Evolutionary conservation across 164 flowering plant species (phyloP).

Genomic region (Cinnamomum chago): DNA sequence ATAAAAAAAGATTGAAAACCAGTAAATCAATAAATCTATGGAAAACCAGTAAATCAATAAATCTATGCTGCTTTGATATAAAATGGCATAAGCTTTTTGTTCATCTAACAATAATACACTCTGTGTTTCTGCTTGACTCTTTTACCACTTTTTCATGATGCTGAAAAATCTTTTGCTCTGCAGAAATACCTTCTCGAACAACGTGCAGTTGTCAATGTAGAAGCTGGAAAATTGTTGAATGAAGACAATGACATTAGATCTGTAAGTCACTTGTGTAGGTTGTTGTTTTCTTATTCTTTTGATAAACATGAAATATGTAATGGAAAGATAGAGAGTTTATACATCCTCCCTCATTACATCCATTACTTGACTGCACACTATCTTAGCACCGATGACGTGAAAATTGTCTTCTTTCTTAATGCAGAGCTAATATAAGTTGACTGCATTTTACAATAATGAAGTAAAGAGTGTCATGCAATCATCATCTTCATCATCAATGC

Average conservation of each 20-base stretch:
- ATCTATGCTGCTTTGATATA: not conserved
- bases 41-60: not conserved
- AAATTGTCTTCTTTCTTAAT: no score
- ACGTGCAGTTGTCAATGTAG: conserved; percentile 73
- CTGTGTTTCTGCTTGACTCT: not conserved
- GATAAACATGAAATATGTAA: no score
- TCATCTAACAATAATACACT: not conserved
- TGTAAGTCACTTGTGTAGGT: conserved; percentile 41
- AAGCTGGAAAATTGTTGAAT: conserved; percentile 81
- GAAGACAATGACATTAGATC: conserved; percentile 91
- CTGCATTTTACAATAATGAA: no score
- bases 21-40: not conserved
- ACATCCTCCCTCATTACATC: no score
- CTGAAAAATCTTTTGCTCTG: conserved; percentile 10
- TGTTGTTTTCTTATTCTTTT: not conserved
- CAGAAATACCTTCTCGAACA: conserved; percentile 93
- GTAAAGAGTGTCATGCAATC: no score
- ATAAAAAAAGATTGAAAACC: not conserved
- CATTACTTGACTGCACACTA: no score
- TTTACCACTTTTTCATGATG: not conserved
- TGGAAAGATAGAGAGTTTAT: no score
- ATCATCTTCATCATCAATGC: no score
- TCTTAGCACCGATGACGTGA: no score
- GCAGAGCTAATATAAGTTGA: no score
- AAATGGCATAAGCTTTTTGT: not conserved